A percentile compares a stretch with the other conserved stretches of the same genome.
phyloP scores from a whole-genome alignment of 805 yeast species.

The Saturnispora zaruensis region DNA sequence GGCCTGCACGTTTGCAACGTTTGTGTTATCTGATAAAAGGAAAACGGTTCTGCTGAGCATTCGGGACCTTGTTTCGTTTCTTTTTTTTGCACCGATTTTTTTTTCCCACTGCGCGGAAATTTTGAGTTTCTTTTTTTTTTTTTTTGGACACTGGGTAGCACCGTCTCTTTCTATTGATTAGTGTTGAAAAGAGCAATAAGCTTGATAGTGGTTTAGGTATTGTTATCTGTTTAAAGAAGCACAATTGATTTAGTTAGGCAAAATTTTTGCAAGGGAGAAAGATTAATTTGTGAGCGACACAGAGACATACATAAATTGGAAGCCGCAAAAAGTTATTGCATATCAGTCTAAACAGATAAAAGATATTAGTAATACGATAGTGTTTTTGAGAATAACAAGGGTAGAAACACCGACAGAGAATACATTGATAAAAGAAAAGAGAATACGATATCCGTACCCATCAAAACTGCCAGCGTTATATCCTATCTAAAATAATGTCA shows the following conservation, averaged over 20 bases:
- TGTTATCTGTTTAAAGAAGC: background rate
- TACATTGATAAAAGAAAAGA: background rate
- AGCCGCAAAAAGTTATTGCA: background rate
- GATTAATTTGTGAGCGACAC: background rate
- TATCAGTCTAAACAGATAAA: background rate
- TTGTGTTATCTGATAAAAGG: background rate
- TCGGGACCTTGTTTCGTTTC: background rate
- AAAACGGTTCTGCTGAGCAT: background rate
- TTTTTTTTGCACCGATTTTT: background rate
- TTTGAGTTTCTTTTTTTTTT: background rate
- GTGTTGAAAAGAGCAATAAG: background rate
- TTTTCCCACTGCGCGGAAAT: background rate
- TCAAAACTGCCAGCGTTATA: background rate
- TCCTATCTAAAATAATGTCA: constrained; percentile 13
- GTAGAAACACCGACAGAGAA: background rate
- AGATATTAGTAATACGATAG: background rate
- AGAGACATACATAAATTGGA: background rate
- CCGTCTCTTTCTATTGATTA: background rate
- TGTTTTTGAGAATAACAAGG: background rate
- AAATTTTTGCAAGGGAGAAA: background rate
- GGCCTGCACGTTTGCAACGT: background rate
- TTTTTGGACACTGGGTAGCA: background rate
- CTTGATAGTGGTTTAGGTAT: background rate
- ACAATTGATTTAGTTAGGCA: background rate
- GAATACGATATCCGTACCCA: background rate